A percentile compares a stretch with the other conserved stretches of the same genome.
These are phyloP conservation scores for Pleoardoris graminearum DNA, from an alignment of 2,329 filamentous ascomycete genomes.

Conservation along the genomic window DNA sequence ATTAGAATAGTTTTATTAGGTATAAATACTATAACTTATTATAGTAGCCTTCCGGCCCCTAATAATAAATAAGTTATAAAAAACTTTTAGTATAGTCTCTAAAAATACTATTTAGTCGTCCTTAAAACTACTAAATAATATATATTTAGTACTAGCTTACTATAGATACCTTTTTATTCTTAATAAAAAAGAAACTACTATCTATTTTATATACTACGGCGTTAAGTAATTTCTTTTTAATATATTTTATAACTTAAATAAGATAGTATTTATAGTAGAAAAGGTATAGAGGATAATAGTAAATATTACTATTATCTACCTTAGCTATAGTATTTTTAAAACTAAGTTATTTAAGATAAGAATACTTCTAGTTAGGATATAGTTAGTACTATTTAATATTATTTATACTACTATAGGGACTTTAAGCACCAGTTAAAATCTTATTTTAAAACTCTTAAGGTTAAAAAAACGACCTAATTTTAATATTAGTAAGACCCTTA, in stretches of 20 bases:
- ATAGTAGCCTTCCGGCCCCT: conserved; percentile 34
- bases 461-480: conserved; percentile 1
- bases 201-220: conserved; percentile 24
- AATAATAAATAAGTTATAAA: conserved; percentile 41
- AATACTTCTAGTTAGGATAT: conserved; percentile 2
- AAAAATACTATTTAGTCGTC: conserved; percentile 29
- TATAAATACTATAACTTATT: conserved; percentile 38
- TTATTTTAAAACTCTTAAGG: conserved; percentile 10
- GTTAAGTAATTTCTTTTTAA: conserved; percentile 23
- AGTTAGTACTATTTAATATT: conserved; percentile 14
- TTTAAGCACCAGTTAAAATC: conserved; percentile 1
- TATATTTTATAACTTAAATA: not conserved
- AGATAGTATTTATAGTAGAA: conserved; percentile 3
- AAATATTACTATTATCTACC: conserved; percentile 24
- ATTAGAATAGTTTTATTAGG: conserved; percentile 25
- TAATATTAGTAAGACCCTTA: conserved; percentile 9
- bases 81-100: conserved; percentile 45
- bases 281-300: conserved; percentile 17
- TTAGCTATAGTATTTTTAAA: conserved; percentile 24
- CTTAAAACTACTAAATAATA: conserved; percentile 19
- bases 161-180: conserved; percentile 27
- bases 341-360: conserved; percentile 17
- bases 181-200: conserved; percentile 27
- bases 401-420: conserved; percentile 9
- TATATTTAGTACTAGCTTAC: conserved; percentile 20